These are phyloP conservation scores for Ramularia endophylla DNA, from an alignment of 2,329 filamentous ascomycete genomes.

Conservation along the genomic window DNA sequence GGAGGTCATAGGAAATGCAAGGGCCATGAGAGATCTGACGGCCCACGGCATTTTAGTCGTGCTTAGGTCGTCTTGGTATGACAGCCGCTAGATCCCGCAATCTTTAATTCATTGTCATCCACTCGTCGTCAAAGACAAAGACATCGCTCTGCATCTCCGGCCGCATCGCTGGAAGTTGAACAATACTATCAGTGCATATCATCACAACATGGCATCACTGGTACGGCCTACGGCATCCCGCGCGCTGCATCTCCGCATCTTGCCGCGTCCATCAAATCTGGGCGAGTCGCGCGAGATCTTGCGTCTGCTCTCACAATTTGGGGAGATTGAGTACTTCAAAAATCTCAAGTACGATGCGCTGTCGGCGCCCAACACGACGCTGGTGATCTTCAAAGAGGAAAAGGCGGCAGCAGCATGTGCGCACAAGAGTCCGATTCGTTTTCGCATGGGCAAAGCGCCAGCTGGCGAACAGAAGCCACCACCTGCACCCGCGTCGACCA, in stretches of 20 bases:
- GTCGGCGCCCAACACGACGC: conserved; percentile 35
- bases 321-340: conserved; percentile 44
- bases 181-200: neutral
- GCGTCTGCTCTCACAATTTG: conserved; percentile 43
- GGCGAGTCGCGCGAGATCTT: conserved; percentile 46
- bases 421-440: conserved; percentile 41
- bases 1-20: too few species aligned
- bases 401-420: conserved; percentile 38
- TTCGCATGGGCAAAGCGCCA: conserved; percentile 34
- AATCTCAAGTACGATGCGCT: conserved; percentile 44
- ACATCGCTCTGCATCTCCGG: too few species aligned
- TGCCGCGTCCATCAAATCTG: conserved; percentile 42
- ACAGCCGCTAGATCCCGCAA: too few species aligned
- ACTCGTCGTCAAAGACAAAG: too few species aligned
- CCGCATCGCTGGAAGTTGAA: neutral
- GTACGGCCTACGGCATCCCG: conserved; percentile 33
- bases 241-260: conserved; percentile 43
- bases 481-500: neutral
- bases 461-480: conserved; percentile 5
- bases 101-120: too few species aligned
- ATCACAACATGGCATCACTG: conserved; percentile 14
- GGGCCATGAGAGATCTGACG: too few species aligned
- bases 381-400: conserved; percentile 43
- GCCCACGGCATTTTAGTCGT: too few species aligned
- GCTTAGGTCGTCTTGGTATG: too few species aligned